A percentile compares a stretch with the other conserved stretches of the same genome.
Evolutionary conservation across 306 rosid genomes (phyloP).

Genomic region (Herpetospermum pedunculosum): DNA sequence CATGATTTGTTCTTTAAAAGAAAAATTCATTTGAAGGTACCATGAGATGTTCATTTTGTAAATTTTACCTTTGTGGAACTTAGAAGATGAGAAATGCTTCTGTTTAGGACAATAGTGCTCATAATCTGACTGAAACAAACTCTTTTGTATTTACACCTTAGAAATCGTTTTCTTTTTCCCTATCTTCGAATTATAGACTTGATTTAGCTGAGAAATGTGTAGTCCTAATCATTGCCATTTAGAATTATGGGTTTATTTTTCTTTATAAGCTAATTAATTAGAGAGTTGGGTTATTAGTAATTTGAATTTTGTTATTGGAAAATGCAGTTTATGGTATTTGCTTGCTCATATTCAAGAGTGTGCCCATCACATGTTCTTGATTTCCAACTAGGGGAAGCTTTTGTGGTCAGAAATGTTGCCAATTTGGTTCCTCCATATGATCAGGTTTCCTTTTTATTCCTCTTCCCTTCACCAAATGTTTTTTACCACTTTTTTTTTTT

Average conservation of each 20-base stretch:
- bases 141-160: not conserved
- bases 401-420: slow-evolving; percentile 91
- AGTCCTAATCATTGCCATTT: too few relatives aligned
- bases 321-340: slow-evolving; percentile 85
- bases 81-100: not conserved
- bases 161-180: not conserved
- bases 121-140: not conserved
- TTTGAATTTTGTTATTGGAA: not conserved
- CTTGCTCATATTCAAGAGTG: slow-evolving; percentile 95
- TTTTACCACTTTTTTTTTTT: not conserved
- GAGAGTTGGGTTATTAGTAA: not conserved
- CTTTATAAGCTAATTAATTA: too few relatives aligned
- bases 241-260: too few relatives aligned
- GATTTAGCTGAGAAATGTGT: too few relatives aligned
- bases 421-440: slow-evolving; percentile 89
- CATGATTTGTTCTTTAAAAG: not conserved
- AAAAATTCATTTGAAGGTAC: not conserved
- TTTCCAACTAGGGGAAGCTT: slow-evolving; percentile 97
- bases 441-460: slow-evolving; percentile 34
- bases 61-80: too few relatives aligned
- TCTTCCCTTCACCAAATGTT: too few relatives aligned
- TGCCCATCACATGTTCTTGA: slow-evolving; percentile 93
- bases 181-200: too few relatives aligned
- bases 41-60: not conserved
- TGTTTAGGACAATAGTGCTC: not conserved